Base-by-base conservation (phyloP, 768 basidiomycete genomes). In the Tricholoma hemisulphureum region DNA sequence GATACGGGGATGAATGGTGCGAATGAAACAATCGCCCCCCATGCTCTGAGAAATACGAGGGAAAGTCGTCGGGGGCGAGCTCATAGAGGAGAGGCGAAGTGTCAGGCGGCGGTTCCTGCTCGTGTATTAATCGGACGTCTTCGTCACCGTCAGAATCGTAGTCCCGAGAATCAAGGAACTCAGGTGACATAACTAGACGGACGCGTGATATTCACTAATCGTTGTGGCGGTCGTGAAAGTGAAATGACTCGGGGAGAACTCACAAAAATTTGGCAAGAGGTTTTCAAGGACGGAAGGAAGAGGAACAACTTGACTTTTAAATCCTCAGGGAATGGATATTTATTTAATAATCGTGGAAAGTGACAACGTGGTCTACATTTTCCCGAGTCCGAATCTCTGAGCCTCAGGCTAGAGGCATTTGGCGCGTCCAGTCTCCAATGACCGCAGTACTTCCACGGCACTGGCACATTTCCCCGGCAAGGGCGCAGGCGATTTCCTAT, bases 21-120 rank as follows among this genome's bases (percentile, higher is more conserved):
- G 86, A 86, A 75, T 85, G 85, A 72, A 85, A 91, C 69, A 89
- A 83, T 34, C 87, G 79, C 29, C 79, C 83, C 62, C 78, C 75
- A 6, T 76, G 73, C 61, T 89, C 85, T 29, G 63, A 63, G 62
- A 91, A 91, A 72, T 84, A 85, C 11, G 41, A 52, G 0, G 85
- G 83, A 62, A 88, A 85, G 2, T 89, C 87, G 20, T 81, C 74
- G 35, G 70, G 16, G 28, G 60, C 66, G 8, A 89, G 57, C 62
- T 87, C 83, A 6, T 59, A 63, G 11, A 75, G 61, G 14, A 49
- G 50, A 23, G 43, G 56, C 20, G 58, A 59, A 24, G 24, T 26
- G 41, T 67, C 66, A 13, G 63, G 63, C 1, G n/a, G 39, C 31
- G 3, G n/a, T n/a, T 3, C 49, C 31, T 55, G 59, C 20, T 20